Evolutionary conservation across 306 rosid species (phyloP), one percentile per base, ranked within the genome.

Genomic region (Dicorynia guianensis): DNA sequence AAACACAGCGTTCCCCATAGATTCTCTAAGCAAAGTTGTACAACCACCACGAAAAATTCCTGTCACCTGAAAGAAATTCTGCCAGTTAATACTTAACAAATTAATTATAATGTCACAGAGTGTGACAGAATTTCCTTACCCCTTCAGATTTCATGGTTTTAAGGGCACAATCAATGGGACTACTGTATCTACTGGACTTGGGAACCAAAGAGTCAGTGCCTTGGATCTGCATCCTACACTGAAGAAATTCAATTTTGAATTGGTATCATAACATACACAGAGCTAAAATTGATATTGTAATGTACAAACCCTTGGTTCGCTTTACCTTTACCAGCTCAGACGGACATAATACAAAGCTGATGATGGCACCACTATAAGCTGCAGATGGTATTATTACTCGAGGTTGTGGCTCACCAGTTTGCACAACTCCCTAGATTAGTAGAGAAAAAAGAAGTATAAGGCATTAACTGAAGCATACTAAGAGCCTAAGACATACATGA

Each of bases 141-240:
- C 91, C 93, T 74, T 88, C 93, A 30, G 79, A 56, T 69, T 83
- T 82, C 44, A 88, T 52, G 52, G 91, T 88, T 67, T 69, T 85
- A 49, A 81, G 69, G 36, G 82, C 86, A 67, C 91, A 89, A 69
- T 83, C 88, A 66, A 87, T 81, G 75, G 94, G 86, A 80, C 88
- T 56, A 20, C 66, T 76, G 53, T 87, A 90, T 87, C 88, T 76
- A 58, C 82, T 84, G 38, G 93, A 82, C 59, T 67, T 15, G 15
- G 91, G 90, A 38, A 86, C 81, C 77, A 82, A 65, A 68, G 95
- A 81, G 77, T 85, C 95, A 1, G 95, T 75, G 68, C 92, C 95
- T 84, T 89, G 95, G 84, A 84, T 63, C 87, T 95, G 97, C 97
- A 95, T 90, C 93, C 97, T 92, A 92, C 99, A 92, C 99, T 95